A percentile compares a stretch with the other conserved stretches of the same genome.
Evolutionary conservation across 2,329 filamentous ascomycete species (phyloP).

Genomic region (Sordariomycetes sp.): DNA sequence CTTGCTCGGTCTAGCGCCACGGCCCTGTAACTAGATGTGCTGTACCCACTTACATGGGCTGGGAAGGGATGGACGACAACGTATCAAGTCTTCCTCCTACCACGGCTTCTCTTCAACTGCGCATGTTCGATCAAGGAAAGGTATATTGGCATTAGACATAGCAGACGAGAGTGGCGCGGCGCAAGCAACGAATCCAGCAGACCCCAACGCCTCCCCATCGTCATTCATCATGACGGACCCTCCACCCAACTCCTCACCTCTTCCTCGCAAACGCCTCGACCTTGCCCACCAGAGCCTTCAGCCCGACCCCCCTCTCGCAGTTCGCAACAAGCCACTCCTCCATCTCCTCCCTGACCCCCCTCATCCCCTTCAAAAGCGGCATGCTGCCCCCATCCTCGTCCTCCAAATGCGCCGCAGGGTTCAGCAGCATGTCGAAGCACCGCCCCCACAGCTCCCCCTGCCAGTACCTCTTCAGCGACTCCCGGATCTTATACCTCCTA

Average conservation of each 20-base stretch:
- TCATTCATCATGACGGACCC: background rate
- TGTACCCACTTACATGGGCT: background rate
- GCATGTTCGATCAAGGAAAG: background rate
- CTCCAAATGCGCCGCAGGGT: conserved; percentile 62
- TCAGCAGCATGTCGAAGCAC: conserved; percentile 75
- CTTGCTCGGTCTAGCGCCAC: no score
- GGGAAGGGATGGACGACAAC: background rate
- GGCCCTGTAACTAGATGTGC: no score
- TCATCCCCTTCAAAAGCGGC: conserved; percentile 63
- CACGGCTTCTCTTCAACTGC: background rate
- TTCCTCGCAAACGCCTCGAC: conserved; percentile 36
- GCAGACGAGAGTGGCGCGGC: no score
- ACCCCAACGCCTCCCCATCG: background rate
- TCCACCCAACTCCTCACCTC: conserved; percentile 9
- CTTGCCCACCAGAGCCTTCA: conserved; percentile 57
- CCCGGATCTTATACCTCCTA: conserved; percentile 66
- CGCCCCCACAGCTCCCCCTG: conserved; percentile 81
- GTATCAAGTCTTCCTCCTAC: no score
- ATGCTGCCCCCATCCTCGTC: conserved; percentile 41
- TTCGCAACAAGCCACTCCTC: conserved; percentile 71
- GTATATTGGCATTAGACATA: background rate
- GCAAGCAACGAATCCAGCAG: background rate
- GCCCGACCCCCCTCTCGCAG: conserved; percentile 64
- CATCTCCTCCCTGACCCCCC: conserved; percentile 60
- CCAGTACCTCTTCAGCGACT: conserved; percentile 89